Evolutionary conservation across 2,329 filamentous ascomycete species (phyloP), one percentile per base, ranked within the genome.

Genomic region (Nannizziopsis barbatae): DNA sequence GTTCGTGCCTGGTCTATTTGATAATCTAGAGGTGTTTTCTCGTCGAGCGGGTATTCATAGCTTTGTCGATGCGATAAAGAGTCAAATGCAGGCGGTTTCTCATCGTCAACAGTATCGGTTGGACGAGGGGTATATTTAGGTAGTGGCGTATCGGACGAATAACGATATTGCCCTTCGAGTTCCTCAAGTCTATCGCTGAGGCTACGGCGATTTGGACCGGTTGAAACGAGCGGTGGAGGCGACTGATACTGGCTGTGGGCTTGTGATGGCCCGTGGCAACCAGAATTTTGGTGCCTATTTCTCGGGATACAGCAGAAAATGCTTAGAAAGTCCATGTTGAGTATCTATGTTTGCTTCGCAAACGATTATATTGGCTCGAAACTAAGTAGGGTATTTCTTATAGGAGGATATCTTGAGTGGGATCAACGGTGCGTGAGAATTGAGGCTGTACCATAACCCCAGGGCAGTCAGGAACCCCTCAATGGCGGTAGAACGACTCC

Each of bases 101-200:
- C 66, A 35, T 49, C 39, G 39, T 63, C 58, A 18, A 64, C 55
- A 4, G 22, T 27, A 53, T 60, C 66, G 52, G 62, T 55, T 6
- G 66, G 65, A 1, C 62, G 65, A 2, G 65, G 61, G 1, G 67
- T 69, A 53, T 70, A 70, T 50, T 63, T 60, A 36, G 67, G 67
- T 41, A 68, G 61, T 9, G 66, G 66, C 35, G 59, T 56, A 43
- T 61, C 56, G 31, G 58, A 58, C 38, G 55, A 51, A 58, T 65
- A 67, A 46, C 60, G 61, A 45, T 57, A 54, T 42, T 61, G 51
- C 11, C 58, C 52, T 11, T 53, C 53, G 7, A 56, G 37, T 12
- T 47, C 45, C 14, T 53, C 52, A 27, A 27, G n/a, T 12, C 30
- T n/a, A n/a, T 20, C 38, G 14, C 15, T 42, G 35, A 42, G 15